Evolutionary conservation across 1,284 basidiomycete genomes (phyloP).

Genomic region (Ceratobasidium sp.): DNA sequence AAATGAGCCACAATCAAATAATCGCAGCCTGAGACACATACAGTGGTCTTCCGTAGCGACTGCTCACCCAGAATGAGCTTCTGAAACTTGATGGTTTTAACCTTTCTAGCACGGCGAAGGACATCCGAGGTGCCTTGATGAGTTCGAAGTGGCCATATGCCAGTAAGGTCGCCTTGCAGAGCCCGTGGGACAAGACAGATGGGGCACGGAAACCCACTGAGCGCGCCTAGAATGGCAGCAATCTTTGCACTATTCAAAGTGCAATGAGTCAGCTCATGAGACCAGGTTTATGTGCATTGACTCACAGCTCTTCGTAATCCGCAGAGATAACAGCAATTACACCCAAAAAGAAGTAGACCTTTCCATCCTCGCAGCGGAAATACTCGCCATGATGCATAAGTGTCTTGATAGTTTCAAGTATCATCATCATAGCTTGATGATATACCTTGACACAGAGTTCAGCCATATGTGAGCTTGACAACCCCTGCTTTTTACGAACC

Average conservation of each 20-base stretch:
- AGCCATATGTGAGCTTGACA: background rate
- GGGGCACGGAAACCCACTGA: background rate
- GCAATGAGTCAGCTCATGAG: no score
- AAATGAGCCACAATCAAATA: no score
- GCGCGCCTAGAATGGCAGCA: background rate
- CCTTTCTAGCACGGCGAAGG: background rate
- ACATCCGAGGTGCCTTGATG: background rate
- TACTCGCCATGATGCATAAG: background rate
- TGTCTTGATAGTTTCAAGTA: background rate
- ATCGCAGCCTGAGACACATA: no score
- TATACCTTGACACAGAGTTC: background rate
- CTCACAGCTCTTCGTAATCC: background rate
- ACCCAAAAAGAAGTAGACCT: background rate
- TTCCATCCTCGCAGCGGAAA: background rate
- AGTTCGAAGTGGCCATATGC: background rate
- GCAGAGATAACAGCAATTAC: background rate
- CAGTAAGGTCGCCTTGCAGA: background rate
- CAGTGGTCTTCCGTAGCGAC: background rate
- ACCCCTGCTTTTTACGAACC: no score
- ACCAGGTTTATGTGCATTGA: no score
- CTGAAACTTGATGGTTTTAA: background rate
- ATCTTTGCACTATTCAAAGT: background rate
- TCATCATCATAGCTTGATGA: background rate
- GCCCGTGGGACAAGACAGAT: background rate
- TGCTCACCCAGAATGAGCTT: background rate